Evolutionary conservation across 2,329 filamentous ascomycete species (phyloP).

Genomic region (Diplodia sapinea): DNA sequence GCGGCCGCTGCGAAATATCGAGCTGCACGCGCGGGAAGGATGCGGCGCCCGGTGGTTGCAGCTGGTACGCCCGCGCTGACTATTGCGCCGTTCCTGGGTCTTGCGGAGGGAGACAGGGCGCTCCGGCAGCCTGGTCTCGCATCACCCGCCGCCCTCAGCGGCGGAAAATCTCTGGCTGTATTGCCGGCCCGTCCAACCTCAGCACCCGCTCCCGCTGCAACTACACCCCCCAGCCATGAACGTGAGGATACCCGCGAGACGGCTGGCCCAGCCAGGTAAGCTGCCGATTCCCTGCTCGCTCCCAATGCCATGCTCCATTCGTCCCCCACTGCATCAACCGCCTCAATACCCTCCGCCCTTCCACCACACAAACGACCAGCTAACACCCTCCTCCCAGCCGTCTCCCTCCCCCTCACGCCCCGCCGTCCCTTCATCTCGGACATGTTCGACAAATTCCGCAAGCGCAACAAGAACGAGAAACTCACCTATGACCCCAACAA

Average conservation of each 20-base stretch:
- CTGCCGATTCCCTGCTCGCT: background rate
- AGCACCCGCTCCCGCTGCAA: slow-evolving; percentile 6
- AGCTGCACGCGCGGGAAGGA: slow-evolving; percentile 13
- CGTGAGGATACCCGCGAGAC: slow-evolving; percentile 67
- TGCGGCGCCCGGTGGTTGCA: background rate
- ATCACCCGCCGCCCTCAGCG: slow-evolving; percentile 33
- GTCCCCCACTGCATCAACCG: background rate
- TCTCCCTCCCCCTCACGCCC: slow-evolving; percentile 24
- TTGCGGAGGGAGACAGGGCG: slow-evolving; percentile 1
- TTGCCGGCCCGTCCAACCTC: too few relatives aligned
- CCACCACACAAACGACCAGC: background rate
- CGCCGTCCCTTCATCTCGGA: slow-evolving; percentile 25
- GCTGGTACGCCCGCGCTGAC: background rate
- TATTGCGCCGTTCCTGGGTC: background rate
- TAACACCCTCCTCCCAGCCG: slow-evolving; percentile 6
- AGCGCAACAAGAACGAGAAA: slow-evolving; percentile 10
- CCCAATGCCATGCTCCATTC: background rate
- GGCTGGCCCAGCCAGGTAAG: slow-evolving; percentile 66
- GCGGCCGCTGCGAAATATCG: background rate
- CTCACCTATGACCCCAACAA: background rate
- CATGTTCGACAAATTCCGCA: slow-evolving; percentile 17
- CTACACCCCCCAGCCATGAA: slow-evolving; percentile 59
- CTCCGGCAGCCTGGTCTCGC: slow-evolving; percentile 30
- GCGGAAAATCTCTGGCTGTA: slow-evolving; percentile 35
- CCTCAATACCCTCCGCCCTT: background rate